Evolutionary conservation across 2,329 filamentous ascomycete genomes (phyloP).

Genomic region (Fusarium pseudoanthophilum): DNA sequence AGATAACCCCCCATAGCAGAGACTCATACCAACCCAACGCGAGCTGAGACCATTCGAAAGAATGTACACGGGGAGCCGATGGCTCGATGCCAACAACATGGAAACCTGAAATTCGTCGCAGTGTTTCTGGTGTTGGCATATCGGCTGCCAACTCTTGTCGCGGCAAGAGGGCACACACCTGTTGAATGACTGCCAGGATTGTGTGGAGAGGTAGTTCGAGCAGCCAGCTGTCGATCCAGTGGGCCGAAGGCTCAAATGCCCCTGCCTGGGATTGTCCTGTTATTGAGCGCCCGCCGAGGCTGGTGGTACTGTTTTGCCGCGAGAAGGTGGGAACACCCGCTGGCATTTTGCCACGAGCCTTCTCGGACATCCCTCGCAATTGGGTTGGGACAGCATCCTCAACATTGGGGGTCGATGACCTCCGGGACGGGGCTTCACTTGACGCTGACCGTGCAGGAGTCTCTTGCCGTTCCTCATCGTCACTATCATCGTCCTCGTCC

Average conservation of each 20-base stretch:
- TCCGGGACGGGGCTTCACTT: slow-evolving; percentile 70
- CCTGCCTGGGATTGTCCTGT: slow-evolving; percentile 66
- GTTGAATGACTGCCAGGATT: slow-evolving; percentile 79
- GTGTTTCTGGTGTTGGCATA: slow-evolving; percentile 55
- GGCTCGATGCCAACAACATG: slow-evolving; percentile 79
- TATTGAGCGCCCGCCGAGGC: slow-evolving; percentile 73
- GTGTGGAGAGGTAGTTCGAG: slow-evolving; percentile 90
- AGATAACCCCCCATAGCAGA: slow-evolving; percentile 92
- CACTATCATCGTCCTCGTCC: slow-evolving; percentile 61
- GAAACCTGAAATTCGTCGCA: slow-evolving; percentile 68
- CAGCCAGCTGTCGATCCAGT: slow-evolving; percentile 96
- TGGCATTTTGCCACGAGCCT: slow-evolving; percentile 95
- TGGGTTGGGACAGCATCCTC: slow-evolving; percentile 87
- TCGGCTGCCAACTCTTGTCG: slow-evolving; percentile 59
- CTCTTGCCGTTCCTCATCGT: slow-evolving; percentile 62
- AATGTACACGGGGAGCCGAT: slow-evolving; percentile 79
- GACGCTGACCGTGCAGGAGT: slow-evolving; percentile 72
- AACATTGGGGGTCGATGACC: slow-evolving; percentile 73
- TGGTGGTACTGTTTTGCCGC: slow-evolving; percentile 88
- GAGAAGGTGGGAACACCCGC: slow-evolving; percentile 85
- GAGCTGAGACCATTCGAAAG: slow-evolving; percentile 93
- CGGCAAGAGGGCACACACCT: slow-evolving; percentile 68
- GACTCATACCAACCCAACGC: slow-evolving; percentile 96
- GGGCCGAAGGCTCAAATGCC: slow-evolving; percentile 79
- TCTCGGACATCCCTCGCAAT: slow-evolving; percentile 93